Conservation (phyloP, 2,329 filamentous ascomycete genomes). For the Apiospora hydei region DNA sequence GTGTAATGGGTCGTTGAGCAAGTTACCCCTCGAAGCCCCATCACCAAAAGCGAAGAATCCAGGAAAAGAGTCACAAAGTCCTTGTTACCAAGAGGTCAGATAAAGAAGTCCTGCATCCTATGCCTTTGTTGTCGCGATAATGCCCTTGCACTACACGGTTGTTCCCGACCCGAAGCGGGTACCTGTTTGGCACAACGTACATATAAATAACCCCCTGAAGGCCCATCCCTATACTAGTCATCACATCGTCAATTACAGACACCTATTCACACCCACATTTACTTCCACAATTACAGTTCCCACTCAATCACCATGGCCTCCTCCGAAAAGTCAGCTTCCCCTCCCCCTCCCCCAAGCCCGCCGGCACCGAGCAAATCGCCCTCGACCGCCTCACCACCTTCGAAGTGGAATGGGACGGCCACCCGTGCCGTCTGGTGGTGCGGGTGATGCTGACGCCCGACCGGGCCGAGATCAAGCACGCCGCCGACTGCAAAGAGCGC, state of each 20-base stretch:
- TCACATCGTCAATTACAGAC: no score
- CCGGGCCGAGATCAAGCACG: background rate
- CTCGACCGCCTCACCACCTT: slow-evolving; percentile 25
- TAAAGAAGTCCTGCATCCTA: no score
- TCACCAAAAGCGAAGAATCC: no score
- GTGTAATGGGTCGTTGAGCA: background rate
- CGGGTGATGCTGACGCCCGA: background rate
- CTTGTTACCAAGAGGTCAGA: background rate
- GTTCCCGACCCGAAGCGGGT: no score
- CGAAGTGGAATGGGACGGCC: background rate
- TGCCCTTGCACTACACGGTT: no score
- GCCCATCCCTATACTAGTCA: no score
- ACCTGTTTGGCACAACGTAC: no score
- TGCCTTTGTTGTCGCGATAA: no score
- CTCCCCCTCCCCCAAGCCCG: background rate
- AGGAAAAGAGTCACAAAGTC: background rate
- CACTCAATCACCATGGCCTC: background rate
- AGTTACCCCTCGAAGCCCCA: background rate
- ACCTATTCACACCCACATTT: background rate
- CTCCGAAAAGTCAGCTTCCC: background rate
- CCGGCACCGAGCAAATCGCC: slow-evolving; percentile 7
- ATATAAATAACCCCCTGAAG: no score
- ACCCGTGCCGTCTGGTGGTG: background rate
- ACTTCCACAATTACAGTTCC: background rate
- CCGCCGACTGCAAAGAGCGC: background rate